These are phyloP conservation scores for Amphicarpaea edgeworthii DNA, from an alignment of 306 rosid genomes.

Conservation along the genomic window DNA sequence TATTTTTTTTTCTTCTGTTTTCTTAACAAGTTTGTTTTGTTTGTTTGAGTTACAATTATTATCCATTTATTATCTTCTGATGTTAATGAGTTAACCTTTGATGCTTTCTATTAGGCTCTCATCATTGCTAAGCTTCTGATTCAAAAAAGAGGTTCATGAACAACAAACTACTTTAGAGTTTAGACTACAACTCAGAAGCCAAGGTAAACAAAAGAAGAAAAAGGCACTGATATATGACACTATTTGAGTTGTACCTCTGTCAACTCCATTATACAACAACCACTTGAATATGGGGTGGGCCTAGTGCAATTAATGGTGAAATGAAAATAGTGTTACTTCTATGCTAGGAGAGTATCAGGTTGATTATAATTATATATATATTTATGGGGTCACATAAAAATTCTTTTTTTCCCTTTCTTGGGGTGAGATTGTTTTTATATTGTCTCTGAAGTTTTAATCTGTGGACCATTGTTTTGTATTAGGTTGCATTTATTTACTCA, in stretches of 20 bases:
- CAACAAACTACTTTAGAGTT: slow-evolving; percentile 44
- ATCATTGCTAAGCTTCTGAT: slow-evolving; percentile 29
- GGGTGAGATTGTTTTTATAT: slow-evolving; percentile 23
- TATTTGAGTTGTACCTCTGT: slow-evolving; percentile 33
- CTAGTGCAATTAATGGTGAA: slow-evolving; percentile 42
- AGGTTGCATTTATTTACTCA: slow-evolving; percentile 30
- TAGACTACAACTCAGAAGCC: slow-evolving; percentile 31
- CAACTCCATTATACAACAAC: slow-evolving; percentile 42
- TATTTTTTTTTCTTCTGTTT: slow-evolving; percentile 38
- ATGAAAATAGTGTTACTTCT: slow-evolving; percentile 35
- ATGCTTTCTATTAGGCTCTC: slow-evolving; percentile 43
- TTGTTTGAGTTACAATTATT: slow-evolving; percentile 27
- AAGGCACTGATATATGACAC: slow-evolving; percentile 32
- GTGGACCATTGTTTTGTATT: slow-evolving; percentile 41
- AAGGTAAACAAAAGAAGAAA: too few relatives aligned
- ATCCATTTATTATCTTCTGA: not conserved
- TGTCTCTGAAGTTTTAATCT: not conserved
- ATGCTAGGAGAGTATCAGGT: slow-evolving; percentile 43
- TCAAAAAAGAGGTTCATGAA: slow-evolving; percentile 40
- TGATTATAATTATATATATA: slow-evolving; percentile 27
- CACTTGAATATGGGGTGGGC: slow-evolving; percentile 47
- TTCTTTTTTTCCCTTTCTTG: slow-evolving; percentile 28
- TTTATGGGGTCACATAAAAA: slow-evolving; percentile 37
- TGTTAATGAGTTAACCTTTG: slow-evolving; percentile 21
- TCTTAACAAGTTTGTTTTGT: slow-evolving; percentile 35